phyloP scores from a whole-genome alignment of 306 rosid genomes.

The Lathyrus sativus region DNA sequence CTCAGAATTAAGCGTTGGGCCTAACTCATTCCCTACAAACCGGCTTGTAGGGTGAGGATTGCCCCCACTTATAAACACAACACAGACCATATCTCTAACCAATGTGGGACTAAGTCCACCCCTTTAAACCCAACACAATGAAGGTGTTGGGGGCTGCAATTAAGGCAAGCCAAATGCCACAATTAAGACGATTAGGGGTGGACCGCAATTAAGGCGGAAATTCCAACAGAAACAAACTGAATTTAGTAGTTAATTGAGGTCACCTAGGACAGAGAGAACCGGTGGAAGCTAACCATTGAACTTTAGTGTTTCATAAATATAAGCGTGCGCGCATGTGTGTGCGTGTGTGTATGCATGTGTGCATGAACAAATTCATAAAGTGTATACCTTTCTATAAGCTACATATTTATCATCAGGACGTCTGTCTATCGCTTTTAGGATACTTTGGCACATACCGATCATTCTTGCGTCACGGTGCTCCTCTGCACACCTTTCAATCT shows the following conservation, averaged over 20 bases:
- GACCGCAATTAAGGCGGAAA: no score
- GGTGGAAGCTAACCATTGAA: not conserved
- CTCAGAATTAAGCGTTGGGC: no score
- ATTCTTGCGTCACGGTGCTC: slow-evolving; percentile 59
- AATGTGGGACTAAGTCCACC: no score
- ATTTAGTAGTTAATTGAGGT: not conserved
- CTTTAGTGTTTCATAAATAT: not conserved
- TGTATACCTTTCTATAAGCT: slow-evolving; percentile 85
- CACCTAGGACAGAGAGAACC: slow-evolving; percentile 13
- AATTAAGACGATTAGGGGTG: no score
- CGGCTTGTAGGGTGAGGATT: no score
- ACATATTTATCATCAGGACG: slow-evolving; percentile 93
- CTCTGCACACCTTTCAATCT: slow-evolving; percentile 67
- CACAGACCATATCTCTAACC: no score
- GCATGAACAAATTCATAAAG: slow-evolving; percentile 1
- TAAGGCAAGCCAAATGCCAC: no score
- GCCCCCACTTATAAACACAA: no score
- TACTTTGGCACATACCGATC: slow-evolving; percentile 72
- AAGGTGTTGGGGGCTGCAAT: no score
- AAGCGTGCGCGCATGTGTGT: not conserved
- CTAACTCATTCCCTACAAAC: no score
- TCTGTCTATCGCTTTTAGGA: slow-evolving; percentile 70
- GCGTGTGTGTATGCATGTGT: not conserved
- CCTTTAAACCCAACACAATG: no score
- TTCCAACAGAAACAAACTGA: not conserved